Evolutionary conservation across 1,284 basidiomycete genomes (phyloP), one percentile per base, ranked within the genome.

Genomic region (Cutaneotrichosporon cyanovorans): DNA sequence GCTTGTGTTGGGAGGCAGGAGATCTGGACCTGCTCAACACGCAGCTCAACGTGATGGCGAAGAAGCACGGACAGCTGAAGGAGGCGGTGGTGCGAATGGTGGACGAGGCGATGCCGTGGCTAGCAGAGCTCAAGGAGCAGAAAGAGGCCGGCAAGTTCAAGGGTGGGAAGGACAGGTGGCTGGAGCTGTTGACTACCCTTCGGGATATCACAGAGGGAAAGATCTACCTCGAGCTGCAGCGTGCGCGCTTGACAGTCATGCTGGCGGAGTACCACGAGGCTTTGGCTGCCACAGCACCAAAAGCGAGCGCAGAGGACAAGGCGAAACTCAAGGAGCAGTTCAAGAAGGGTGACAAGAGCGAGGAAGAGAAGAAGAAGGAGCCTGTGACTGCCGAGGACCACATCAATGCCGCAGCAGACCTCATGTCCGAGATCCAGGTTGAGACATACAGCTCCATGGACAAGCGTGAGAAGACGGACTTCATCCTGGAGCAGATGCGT

Each of bases 361-460:
- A 40, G 19, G 70, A 62, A 40, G 68, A 74, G 46, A 51, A 60
- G 11, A 62, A 67, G 31, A 68, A 71, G 50, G 66, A 69, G 46
- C 70, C 72, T 9, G 66, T 69, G 12, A 72, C 69, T 0, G 62
- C 65, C 32, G 57, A 65, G 50, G 74, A 87, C 57, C 80, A 83
- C 44, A 72, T 89, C 33, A 80, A 85, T 59, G 83, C 80, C 0
- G 87, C 88, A 1, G 92, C 88, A 0, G 91, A 95, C 56, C 75
- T 96, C 25, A 78, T 98, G 53, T 86, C 85, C 42, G 95, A 98
- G 46, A 81, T 99, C 1, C 91, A 96, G 73, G 92, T 98, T 37
- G 95, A 99, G 74, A 98, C 95, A 3, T 99, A 97, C 66, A 95
- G 91, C 20, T 90, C 87, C 12, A 97, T 99, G 93, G 89, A 96